Conservation (phyloP, 2,329 filamentous ascomycete species). For the Hypoxylon sp. region DNA sequence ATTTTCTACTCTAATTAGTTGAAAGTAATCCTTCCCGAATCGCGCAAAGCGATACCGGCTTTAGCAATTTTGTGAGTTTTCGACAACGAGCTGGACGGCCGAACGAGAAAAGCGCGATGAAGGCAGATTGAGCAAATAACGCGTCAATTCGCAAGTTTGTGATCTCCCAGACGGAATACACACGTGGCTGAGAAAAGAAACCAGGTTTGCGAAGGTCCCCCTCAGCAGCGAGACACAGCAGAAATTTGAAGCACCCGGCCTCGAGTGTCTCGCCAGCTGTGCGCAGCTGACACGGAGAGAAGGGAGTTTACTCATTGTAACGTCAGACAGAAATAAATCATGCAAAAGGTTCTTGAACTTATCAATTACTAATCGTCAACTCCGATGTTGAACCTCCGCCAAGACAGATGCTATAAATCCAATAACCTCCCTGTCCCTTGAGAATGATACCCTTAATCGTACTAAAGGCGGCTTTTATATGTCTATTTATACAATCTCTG, state of each 20-base stretch:
- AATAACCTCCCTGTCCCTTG: too few relatives aligned
- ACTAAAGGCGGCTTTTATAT: too few relatives aligned
- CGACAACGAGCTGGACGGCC: not conserved
- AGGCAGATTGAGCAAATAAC: not conserved
- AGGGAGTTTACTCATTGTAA: not conserved
- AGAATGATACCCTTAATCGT: too few relatives aligned
- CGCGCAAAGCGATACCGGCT: not conserved
- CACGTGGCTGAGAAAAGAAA: constrained; percentile 5
- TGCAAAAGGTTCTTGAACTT: too few relatives aligned
- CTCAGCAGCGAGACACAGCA: constrained; percentile 6
- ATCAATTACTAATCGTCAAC: too few relatives aligned
- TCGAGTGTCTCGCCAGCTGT: not conserved
- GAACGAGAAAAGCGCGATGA: not conserved
- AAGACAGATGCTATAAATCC: too few relatives aligned
- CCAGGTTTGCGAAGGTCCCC: constrained; percentile 1
- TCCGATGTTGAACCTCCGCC: too few relatives aligned
- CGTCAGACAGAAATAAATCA: too few relatives aligned
- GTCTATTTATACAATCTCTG: too few relatives aligned
- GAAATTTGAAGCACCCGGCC: constrained; percentile 2
- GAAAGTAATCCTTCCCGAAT: not conserved
- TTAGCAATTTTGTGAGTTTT: not conserved
- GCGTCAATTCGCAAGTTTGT: constrained; percentile 4
- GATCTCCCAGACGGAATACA: not conserved
- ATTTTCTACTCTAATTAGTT: too few relatives aligned
- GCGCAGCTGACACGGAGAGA: constrained; percentile 1